A percentile compares a stretch with the other conserved stretches of the same genome.
Evolutionary conservation across 2,329 filamentous ascomycete species (phyloP).

Genomic region (Magnaporthales sp.): DNA sequence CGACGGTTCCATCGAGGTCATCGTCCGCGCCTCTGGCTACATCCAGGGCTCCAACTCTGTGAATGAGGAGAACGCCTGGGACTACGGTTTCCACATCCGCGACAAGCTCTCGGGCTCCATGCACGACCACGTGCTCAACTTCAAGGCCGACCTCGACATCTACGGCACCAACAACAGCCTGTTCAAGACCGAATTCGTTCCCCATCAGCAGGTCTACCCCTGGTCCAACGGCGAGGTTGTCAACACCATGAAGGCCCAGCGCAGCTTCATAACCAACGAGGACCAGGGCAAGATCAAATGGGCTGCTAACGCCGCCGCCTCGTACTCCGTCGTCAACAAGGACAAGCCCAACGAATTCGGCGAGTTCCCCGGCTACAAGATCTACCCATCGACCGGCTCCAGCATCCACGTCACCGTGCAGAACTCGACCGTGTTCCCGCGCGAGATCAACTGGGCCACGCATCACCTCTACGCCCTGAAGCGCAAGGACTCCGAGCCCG

Average conservation of each 20-base stretch:
- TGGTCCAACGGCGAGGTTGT: slow-evolving; percentile 1
- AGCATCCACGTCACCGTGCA: slow-evolving; percentile 11
- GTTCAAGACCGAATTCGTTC: slow-evolving; percentile 8
- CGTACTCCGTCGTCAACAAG: slow-evolving; percentile 25
- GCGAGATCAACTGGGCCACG: background rate
- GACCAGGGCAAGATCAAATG: slow-evolving; percentile 5
- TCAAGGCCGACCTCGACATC: slow-evolving; percentile 23
- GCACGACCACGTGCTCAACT: slow-evolving; percentile 22
- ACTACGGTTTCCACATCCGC: slow-evolving; percentile 19
- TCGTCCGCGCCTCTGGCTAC: slow-evolving; percentile 21
- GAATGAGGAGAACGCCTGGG: slow-evolving; percentile 17
- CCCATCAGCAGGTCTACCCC: background rate
- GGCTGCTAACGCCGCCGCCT: slow-evolving; percentile 19
- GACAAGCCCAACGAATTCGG: slow-evolving; percentile 24
- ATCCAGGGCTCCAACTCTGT: slow-evolving; percentile 18
- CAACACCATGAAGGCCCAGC: slow-evolving; percentile 2
- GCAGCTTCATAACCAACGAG: slow-evolving; percentile 3
- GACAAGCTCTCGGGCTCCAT: slow-evolving; percentile 17
- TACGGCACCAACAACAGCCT: slow-evolving; percentile 19
- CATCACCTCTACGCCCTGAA: slow-evolving; percentile 1
- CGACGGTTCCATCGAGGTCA: slow-evolving; percentile 22
- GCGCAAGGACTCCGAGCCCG: slow-evolving; percentile 5
- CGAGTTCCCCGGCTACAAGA: slow-evolving; percentile 26
- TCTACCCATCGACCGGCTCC: slow-evolving; percentile 17
- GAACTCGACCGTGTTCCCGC: slow-evolving; percentile 2